Base-by-base conservation (phyloP, 352 stramenopile genomes). In the Phytophthora cactorum region DNA sequence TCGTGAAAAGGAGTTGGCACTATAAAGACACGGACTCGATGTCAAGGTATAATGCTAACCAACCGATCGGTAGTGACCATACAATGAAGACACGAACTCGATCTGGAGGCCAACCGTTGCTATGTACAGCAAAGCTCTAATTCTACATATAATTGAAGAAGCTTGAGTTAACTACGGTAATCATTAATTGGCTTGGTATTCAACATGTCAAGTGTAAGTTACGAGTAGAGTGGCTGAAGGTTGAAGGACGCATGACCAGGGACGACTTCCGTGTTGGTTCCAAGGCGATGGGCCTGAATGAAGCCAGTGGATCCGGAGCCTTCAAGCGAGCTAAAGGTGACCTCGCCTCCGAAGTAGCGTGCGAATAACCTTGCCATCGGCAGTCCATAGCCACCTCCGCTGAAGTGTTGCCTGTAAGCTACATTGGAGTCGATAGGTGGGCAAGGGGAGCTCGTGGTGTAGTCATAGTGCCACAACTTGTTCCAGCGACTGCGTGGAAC, bases 251-350 rank as follows among this genome's bases (percentile, higher is more conserved):
- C 83, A 64, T 91, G 82, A 5, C 86, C 86, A 5, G 86, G 86
- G 25, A 95, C 72, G 43, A 93, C 77, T 68, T 95, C 86, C 29
- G 84, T 81, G 46, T 89, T 89, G 22, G 79, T 90, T 45, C 86
- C 86, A 39, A 95, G 75, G 9, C 86, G 82, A 49, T 92, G 86
- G 34, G 82, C 84, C 66, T 95, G 86, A 52, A 95, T 88, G 55
- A 93, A 95, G n/a, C 76, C 84, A 64, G 98, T 98, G 28, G 97
- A 99, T 11, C 97, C 97, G 45, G 96, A 99, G 25, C 98, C 98
- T 76, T 99, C 97, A 75, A 99, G 98, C 29, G 95, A 99, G 64
- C 98, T 98, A 77, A 99, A 98, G 52, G 90, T 97, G 28, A 99
- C 79, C 74, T 99, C 97, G 28, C 98, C 98, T 34, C 97, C 98